These are phyloP conservation scores for Jacaranda mimosifolia DNA, from an alignment of 257 asterid genomes.

Conservation along the genomic window DNA sequence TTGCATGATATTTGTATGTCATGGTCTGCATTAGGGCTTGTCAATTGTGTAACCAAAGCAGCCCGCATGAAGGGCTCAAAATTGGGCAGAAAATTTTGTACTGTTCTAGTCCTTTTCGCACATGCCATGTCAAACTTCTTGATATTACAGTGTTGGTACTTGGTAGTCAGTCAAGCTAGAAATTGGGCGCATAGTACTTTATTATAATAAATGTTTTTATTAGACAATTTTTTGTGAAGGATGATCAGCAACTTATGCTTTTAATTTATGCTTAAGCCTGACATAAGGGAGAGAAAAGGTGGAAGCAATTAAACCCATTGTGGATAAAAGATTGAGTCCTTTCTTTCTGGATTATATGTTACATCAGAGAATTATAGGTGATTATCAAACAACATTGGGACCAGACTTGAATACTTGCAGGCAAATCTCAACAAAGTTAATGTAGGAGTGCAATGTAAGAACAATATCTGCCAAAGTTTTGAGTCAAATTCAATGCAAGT, in stretches of 20 bases:
- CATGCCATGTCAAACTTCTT: not conserved
- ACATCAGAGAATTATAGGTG: not conserved
- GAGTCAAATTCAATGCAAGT: not conserved
- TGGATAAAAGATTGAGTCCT: not conserved
- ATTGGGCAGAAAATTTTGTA: no score
- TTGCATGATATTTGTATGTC: no score
- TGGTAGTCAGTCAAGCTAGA: not conserved
- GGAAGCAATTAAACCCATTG: not conserved
- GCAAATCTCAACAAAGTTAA: conserved; percentile 1
- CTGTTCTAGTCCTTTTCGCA: no score
- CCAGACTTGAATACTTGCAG: conserved; percentile 14
- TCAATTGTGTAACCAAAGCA: no score
- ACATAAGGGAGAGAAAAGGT: not conserved
- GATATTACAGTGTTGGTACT: no score
- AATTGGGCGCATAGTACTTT: not conserved
- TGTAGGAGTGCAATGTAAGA: conserved; percentile 16
- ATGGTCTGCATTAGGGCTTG: no score
- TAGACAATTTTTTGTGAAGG: not conserved
- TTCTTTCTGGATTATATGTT: not conserved
- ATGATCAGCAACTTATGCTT: conserved; percentile 1
- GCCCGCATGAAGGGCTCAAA: no score
- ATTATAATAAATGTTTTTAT: no score
- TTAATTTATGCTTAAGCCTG: not conserved
- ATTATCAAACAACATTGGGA: conserved; percentile 5
- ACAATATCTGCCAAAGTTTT: not conserved